phyloP scores from a whole-genome alignment of 2,329 filamentous ascomycete species.

The Scleromitrula shiraiana region DNA sequence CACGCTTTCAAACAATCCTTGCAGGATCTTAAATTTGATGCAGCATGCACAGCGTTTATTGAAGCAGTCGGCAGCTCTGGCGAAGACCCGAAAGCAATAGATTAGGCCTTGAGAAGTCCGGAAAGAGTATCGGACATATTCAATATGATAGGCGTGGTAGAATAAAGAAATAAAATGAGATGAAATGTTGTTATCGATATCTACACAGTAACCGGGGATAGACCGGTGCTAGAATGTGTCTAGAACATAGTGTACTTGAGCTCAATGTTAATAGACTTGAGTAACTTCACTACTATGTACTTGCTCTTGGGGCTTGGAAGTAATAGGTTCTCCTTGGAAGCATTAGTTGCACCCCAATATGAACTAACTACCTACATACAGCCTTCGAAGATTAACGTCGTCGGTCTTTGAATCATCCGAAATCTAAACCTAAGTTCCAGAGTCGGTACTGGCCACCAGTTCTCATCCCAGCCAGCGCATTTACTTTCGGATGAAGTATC shows the following conservation, averaged over 20 bases:
- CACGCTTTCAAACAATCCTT: not conserved
- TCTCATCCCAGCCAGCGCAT: not conserved
- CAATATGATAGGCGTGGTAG: slow-evolving; percentile 8
- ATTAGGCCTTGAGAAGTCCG: too few species aligned
- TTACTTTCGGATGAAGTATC: not conserved
- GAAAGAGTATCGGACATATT: not conserved
- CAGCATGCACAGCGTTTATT: slow-evolving; percentile 11
- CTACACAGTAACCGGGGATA: not conserved
- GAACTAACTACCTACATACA: too few species aligned
- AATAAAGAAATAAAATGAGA: not conserved
- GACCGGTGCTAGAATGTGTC: not conserved
- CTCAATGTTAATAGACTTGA: too few species aligned
- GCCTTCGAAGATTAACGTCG: too few species aligned
- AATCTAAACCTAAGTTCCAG: too few species aligned
- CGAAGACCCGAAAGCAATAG: not conserved
- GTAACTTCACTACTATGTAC: too few species aligned
- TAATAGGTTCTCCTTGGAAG: too few species aligned
- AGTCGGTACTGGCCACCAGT: too few species aligned
- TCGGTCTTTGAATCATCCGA: too few species aligned
- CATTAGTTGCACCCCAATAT: too few species aligned
- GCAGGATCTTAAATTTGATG: slow-evolving; percentile 9
- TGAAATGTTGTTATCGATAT: slow-evolving; percentile 1
- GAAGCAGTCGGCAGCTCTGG: slow-evolving; percentile 6
- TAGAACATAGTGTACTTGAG: not conserved
- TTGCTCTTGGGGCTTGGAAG: too few species aligned